A percentile compares a stretch with the other conserved stretches of the same genome.
These are phyloP conservation scores for Candida xyloterini DNA, from an alignment of 805 yeast genomes.

Conservation along the genomic window DNA sequence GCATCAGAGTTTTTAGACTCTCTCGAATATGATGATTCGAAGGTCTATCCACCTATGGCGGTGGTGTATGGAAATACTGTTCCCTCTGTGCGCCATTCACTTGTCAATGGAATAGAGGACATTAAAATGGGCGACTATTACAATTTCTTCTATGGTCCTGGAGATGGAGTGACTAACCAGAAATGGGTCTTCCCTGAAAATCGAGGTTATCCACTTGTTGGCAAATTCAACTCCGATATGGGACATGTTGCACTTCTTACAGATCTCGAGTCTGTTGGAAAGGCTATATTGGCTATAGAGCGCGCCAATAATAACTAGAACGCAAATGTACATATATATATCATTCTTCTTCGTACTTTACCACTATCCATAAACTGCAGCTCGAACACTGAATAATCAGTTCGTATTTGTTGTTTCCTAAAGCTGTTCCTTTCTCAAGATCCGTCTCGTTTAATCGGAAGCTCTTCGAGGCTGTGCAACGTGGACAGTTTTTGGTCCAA, in stretches of 20 bases:
- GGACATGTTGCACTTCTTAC: constrained; percentile 83
- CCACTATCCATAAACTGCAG: constrained; percentile 85
- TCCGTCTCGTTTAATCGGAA: constrained; percentile 61
- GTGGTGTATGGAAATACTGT: constrained; percentile 76
- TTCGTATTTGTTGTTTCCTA: constrained; percentile 45
- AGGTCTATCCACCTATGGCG: constrained; percentile 76
- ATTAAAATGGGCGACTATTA: constrained; percentile 69
- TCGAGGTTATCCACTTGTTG: constrained; percentile 70
- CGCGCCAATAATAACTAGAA: constrained; percentile 36
- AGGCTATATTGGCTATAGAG: constrained; percentile 62
- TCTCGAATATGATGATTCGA: constrained; percentile 48
- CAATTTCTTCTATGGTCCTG: constrained; percentile 80
- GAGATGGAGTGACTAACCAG: constrained; percentile 90
- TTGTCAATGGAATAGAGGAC: constrained; percentile 59
- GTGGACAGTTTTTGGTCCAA: constrained; percentile 59
- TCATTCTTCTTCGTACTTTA: constrained; percentile 54
- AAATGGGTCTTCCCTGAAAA: constrained; percentile 76
- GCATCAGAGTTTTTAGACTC: constrained; percentile 58
- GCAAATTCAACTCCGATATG: constrained; percentile 55
- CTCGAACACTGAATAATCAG: constrained; percentile 75
- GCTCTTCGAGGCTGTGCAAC: constrained; percentile 54
- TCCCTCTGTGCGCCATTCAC: constrained; percentile 82
- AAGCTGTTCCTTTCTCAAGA: constrained; percentile 46
- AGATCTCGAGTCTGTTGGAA: constrained; percentile 68
- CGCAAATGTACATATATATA: not conserved